Conservation (phyloP, 108 stramenopile genomes). For the Discostella pseudostelligera region DNA sequence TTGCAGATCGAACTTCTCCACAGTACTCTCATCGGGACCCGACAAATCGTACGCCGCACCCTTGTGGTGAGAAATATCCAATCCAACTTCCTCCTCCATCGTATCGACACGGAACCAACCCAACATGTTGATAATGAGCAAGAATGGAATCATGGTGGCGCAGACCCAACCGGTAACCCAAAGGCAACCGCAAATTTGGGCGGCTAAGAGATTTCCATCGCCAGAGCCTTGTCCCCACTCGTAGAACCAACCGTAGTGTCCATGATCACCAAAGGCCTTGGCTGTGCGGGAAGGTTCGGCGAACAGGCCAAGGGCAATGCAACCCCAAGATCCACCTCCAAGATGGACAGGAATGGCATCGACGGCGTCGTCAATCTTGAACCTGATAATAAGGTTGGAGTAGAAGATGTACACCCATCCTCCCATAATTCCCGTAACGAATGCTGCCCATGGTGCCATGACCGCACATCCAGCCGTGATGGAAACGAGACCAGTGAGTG, state of each 20-base stretch:
- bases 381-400: slow-evolving; percentile 57
- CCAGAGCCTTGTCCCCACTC: slow-evolving; percentile 30
- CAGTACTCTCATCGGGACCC: slow-evolving; percentile 22
- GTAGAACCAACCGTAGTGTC: slow-evolving; percentile 70
- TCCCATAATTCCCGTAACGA: slow-evolving; percentile 52
- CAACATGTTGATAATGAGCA: slow-evolving; percentile 56
- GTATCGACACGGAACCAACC: slow-evolving; percentile 74
- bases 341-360: slow-evolving; percentile 94
- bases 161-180: slow-evolving; percentile 82
- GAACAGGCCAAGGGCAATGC: slow-evolving; percentile 82
- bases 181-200: slow-evolving; percentile 69
- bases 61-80: slow-evolving; percentile 81
- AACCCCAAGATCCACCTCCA: slow-evolving; percentile 84
- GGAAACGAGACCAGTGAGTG: slow-evolving; percentile 87
- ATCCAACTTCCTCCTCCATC: slow-evolving; percentile 78
- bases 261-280: slow-evolving; percentile 52
- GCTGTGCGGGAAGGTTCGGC: slow-evolving; percentile 51
- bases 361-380: slow-evolving; percentile 91
- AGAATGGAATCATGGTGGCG: slow-evolving; percentile 75
- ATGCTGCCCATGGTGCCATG: slow-evolving; percentile 71
- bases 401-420: slow-evolving; percentile 76
- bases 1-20: slow-evolving; percentile 28
- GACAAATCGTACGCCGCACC: slow-evolving; percentile 58
- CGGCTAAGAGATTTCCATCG: slow-evolving; percentile 63
- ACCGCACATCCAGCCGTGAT: slow-evolving; percentile 90